These are phyloP conservation scores for Candida pseudofarinosa DNA, from an alignment of 805 yeast genomes.

Conservation along the genomic window DNA sequence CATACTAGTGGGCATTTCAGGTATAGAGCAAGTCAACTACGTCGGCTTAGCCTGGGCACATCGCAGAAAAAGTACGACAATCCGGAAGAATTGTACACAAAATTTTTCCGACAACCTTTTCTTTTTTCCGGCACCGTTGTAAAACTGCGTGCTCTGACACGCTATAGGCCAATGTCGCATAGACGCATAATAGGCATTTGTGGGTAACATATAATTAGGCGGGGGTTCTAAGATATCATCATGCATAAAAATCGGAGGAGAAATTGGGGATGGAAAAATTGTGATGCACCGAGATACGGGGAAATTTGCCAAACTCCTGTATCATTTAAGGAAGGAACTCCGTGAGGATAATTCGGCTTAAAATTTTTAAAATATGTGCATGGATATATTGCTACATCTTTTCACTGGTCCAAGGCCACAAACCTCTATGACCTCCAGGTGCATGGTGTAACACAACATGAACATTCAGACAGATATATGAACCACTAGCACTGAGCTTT, in stretches of 20 bases:
- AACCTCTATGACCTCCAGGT: too few relatives aligned
- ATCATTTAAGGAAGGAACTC: too few relatives aligned
- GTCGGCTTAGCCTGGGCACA: background rate
- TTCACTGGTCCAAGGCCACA: too few relatives aligned
- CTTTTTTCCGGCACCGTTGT: background rate
- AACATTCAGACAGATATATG: too few relatives aligned
- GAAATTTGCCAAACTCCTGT: too few relatives aligned
- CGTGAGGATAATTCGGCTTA: too few relatives aligned
- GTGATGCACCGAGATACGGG: too few relatives aligned
- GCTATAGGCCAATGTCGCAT: background rate
- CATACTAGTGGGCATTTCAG: too few relatives aligned
- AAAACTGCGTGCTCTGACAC: background rate
- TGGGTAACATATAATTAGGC: background rate
- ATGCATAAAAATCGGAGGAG: background rate
- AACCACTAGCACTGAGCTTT: too few relatives aligned
- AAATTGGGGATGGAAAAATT: background rate
- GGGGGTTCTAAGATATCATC: background rate
- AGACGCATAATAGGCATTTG: background rate
- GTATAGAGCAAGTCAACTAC: background rate
- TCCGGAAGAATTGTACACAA: background rate
- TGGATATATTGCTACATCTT: too few relatives aligned
- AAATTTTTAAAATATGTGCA: too few relatives aligned
- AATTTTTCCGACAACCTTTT: background rate
- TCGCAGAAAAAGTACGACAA: background rate
- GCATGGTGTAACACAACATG: too few relatives aligned